These are phyloP conservation scores for Monilinia vaccinii-corymbosi DNA, from an alignment of 2,329 filamentous ascomycete genomes.

Conservation along the genomic window DNA sequence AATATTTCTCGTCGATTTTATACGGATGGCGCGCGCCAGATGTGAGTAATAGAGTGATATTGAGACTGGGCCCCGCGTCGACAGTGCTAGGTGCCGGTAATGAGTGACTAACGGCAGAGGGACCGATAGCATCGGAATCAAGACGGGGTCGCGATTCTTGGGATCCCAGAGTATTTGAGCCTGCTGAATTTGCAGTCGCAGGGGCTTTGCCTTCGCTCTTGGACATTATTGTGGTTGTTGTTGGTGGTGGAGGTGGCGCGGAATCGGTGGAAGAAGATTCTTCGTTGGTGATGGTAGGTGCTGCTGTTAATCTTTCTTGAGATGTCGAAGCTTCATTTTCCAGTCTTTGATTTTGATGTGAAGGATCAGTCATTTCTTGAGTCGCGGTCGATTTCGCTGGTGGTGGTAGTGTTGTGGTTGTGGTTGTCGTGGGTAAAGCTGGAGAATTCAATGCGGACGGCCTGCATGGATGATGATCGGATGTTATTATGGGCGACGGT, in stretches of 20 bases:
- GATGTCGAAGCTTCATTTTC: background rate
- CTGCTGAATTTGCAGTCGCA: background rate
- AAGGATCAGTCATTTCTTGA: background rate
- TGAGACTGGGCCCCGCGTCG: slow-evolving; percentile 41
- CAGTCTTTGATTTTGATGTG: background rate
- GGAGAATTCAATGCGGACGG: background rate
- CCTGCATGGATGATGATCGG: background rate
- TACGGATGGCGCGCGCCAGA: slow-evolving; percentile 81
- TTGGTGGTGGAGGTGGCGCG: background rate
- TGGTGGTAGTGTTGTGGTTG: background rate
- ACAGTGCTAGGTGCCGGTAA: slow-evolving; percentile 7
- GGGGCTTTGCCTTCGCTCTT: slow-evolving; percentile 4
- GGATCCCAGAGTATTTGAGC: background rate
- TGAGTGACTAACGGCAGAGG: background rate
- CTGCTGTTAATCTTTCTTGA: background rate
- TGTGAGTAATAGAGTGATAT: slow-evolving; percentile 75
- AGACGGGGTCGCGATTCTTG: background rate
- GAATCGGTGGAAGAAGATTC: background rate
- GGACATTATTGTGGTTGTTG: background rate
- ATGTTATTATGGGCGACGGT: background rate
- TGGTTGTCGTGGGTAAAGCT: background rate
- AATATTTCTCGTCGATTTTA: slow-evolving; percentile 78
- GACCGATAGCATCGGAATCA: background rate
- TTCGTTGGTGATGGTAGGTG: background rate
- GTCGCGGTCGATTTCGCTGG: background rate